These are phyloP conservation scores for Paramecium pentaurelia DNA, from an alignment of 73 alveolate species.

Conservation along the genomic window DNA sequence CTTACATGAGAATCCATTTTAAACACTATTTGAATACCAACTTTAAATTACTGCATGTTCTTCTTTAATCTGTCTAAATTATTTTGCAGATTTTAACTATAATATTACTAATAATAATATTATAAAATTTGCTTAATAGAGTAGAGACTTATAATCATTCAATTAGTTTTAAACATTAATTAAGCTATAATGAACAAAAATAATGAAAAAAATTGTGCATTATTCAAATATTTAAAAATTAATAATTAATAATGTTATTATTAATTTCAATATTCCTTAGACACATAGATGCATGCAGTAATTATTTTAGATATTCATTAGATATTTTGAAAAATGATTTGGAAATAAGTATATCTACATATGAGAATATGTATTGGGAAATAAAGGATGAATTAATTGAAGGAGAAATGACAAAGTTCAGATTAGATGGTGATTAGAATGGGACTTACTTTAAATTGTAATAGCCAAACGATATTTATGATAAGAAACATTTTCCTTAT, in stretches of 20 bases:
- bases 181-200: not conserved
- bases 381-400: not conserved
- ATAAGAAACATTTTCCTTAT: not conserved
- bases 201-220: not conserved
- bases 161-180: no score
- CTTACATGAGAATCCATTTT: no score
- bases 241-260: not conserved
- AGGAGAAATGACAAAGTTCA: not conserved
- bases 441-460: not conserved
- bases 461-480: conserved; percentile 8
- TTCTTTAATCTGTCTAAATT: no score
- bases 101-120: no score
- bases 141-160: not conserved
- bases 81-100: no score
- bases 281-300: not conserved
- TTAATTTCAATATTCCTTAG: not conserved
- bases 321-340: not conserved
- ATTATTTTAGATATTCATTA: not conserved
- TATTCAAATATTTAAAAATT: not conserved
- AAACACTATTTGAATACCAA: no score
- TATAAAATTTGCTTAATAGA: not conserved
- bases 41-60: no score
- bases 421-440: not conserved
- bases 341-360: not conserved
- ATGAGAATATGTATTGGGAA: not conserved